Conservation (phyloP, 192 early-diverging fungal genomes). For the Dissophora ornata region DNA sequence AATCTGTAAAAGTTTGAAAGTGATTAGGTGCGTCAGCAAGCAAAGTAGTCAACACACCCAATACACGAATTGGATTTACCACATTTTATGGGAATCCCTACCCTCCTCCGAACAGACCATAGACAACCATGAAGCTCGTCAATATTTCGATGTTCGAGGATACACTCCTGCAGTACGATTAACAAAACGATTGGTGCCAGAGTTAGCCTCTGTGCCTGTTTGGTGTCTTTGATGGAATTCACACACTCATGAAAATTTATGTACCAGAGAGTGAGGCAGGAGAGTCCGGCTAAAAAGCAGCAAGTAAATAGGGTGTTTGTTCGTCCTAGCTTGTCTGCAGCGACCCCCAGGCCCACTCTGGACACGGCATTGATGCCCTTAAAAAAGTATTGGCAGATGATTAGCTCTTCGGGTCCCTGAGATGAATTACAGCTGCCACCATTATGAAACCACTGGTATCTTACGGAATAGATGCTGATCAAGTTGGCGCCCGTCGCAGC, state of each 20-base stretch:
- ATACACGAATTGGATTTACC: slow-evolving; percentile 31
- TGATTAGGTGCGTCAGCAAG: too few species aligned
- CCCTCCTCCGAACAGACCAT: slow-evolving; percentile 62
- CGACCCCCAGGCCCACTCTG: slow-evolving; percentile 53
- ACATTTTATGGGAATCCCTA: too few species aligned
- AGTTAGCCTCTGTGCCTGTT: background rate
- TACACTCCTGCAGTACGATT: background rate
- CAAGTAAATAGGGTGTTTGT: slow-evolving; percentile 55
- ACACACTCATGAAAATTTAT: background rate
- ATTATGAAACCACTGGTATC: too few species aligned
- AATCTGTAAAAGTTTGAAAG: slow-evolving; percentile 30
- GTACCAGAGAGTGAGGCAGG: slow-evolving; percentile 61
- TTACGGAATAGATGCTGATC: slow-evolving; percentile 38
- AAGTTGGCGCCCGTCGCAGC: slow-evolving; percentile 16
- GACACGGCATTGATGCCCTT: slow-evolving; percentile 58
- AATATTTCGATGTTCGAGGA: slow-evolving; percentile 41
- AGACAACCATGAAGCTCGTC: slow-evolving; percentile 56
- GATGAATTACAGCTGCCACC: too few species aligned
- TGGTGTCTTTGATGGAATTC: too few species aligned
- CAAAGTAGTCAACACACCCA: slow-evolving; percentile 16
- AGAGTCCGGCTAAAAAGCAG: slow-evolving; percentile 55
- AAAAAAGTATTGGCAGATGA: too few species aligned
- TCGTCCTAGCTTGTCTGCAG: slow-evolving; percentile 60
- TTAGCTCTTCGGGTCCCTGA: background rate
- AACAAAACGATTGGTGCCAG: background rate